Percentiles rank a stretch among this genome's conserved stretches.
These are phyloP conservation scores for Goniomonas avonlea DNA, from an alignment of 78 protist species.

Conservation along the genomic window DNA sequence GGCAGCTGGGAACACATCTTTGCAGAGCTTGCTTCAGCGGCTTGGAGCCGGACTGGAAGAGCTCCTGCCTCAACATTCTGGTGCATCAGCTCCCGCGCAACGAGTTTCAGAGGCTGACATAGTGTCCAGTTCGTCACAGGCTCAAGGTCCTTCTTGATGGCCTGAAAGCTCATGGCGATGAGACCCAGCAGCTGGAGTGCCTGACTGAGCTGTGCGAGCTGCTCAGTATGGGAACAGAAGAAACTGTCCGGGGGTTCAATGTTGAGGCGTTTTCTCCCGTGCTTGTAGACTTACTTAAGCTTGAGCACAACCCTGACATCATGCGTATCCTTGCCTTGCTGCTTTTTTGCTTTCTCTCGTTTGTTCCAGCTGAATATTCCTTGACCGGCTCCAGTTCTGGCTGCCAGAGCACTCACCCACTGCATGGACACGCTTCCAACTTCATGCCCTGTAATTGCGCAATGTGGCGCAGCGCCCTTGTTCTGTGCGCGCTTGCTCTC, in stretches of 20 bases:
- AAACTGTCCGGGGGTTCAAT: conserved; percentile 42
- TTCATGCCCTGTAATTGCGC: conserved; percentile 31
- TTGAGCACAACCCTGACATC: conserved; percentile 64
- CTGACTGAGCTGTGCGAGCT: conserved; percentile 56
- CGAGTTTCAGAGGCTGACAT: neutral
- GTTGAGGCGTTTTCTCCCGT: conserved; percentile 42
- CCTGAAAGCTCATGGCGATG: neutral
- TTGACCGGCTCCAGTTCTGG: conserved; percentile 29
- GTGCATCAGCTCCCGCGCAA: neutral
- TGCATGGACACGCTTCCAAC: conserved; percentile 68
- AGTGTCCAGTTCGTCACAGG: no score
- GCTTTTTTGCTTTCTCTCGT: neutral
- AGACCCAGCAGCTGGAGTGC: neutral
- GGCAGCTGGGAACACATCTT: neutral
- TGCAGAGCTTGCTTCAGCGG: conserved; percentile 2
- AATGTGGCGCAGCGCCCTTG: conserved; percentile 39
- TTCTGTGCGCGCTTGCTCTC: conserved; percentile 61
- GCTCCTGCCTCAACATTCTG: neutral
- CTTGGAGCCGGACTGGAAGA: conserved; percentile 3
- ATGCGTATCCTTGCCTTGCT: conserved; percentile 1
- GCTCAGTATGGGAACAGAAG: conserved; percentile 71
- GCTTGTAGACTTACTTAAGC: neutral
- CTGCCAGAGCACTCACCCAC: conserved; percentile 62
- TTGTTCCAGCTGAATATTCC: neutral
- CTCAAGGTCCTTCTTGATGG: neutral